These are phyloP conservation scores for Saccharomyces jurei DNA, from an alignment of 805 yeast genomes.

Conservation along the genomic window DNA sequence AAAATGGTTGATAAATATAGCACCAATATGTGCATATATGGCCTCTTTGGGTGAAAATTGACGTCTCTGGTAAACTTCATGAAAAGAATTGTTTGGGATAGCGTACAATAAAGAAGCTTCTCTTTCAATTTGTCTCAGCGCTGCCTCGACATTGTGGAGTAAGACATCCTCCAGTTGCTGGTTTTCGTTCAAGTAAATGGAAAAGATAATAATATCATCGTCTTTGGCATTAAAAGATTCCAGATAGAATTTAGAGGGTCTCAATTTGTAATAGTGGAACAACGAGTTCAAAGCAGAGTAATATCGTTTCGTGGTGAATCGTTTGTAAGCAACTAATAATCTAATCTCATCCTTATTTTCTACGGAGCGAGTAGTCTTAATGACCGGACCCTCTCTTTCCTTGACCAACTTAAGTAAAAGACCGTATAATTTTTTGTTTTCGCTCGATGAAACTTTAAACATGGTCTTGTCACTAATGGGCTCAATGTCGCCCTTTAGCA, in stretches of 20 bases:
- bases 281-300: slow-evolving; percentile 79
- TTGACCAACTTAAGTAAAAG: slow-evolving; percentile 62
- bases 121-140: slow-evolving; percentile 82
- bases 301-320: slow-evolving; percentile 76
- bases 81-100: slow-evolving; percentile 80
- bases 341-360: slow-evolving; percentile 79
- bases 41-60: slow-evolving; percentile 88
- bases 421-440: slow-evolving; percentile 72
- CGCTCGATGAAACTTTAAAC: slow-evolving; percentile 64
- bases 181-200: slow-evolving; percentile 69
- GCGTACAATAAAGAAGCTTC: slow-evolving; percentile 91
- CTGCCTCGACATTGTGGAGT: slow-evolving; percentile 42
- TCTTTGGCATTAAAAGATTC: slow-evolving; percentile 68
- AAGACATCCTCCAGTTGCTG: slow-evolving; percentile 37
- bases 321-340: slow-evolving; percentile 80
- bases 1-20: slow-evolving; percentile 88
- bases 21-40: slow-evolving; percentile 88
- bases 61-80: slow-evolving; percentile 60
- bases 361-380: slow-evolving; percentile 66
- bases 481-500: slow-evolving; percentile 40
- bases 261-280: slow-evolving; percentile 80
- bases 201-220: slow-evolving; percentile 78
- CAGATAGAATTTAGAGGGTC: slow-evolving; percentile 81
- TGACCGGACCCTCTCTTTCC: slow-evolving; percentile 82
- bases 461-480: slow-evolving; percentile 74